These are phyloP conservation scores for Eimeria acervulina DNA, from an alignment of 169 alveolate genomes.

Conservation along the genomic window DNA sequence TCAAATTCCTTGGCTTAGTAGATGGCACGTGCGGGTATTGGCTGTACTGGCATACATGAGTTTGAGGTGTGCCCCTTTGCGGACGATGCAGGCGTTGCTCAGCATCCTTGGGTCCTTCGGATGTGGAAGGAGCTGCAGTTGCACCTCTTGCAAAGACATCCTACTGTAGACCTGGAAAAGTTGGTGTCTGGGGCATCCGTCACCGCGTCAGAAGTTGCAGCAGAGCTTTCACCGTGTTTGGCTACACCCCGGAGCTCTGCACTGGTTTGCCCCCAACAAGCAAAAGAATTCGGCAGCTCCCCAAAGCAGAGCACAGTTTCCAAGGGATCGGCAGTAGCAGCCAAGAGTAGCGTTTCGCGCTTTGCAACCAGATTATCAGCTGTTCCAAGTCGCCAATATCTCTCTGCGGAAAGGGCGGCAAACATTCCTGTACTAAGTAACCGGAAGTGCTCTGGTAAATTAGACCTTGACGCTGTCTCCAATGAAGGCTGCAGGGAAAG, in stretches of 20 bases:
- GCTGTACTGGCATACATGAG: not conserved
- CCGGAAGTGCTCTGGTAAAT: not conserved
- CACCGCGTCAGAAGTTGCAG: not conserved
- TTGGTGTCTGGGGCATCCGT: conserved; percentile 13
- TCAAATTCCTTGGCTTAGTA: not conserved
- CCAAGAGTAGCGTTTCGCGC: conserved; percentile 1
- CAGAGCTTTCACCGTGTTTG: not conserved
- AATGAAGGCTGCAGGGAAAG: not conserved
- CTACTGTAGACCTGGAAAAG: conserved; percentile 16
- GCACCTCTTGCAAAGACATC: conserved; percentile 40
- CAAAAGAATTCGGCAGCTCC: not conserved
- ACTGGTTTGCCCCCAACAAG: not conserved
- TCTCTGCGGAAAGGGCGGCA: not conserved
- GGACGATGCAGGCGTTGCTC: conserved; percentile 66
- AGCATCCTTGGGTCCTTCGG: conserved; percentile 76
- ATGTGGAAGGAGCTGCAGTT: conserved; percentile 73
- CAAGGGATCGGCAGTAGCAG: conserved; percentile 18
- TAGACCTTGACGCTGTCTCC: conserved; percentile 3
- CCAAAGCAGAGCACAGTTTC: not conserved
- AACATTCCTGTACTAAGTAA: not conserved
- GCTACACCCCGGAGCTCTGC: not conserved
- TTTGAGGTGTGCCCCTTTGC: not conserved
- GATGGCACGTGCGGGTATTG: not conserved
- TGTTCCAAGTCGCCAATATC: not conserved
- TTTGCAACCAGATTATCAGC: conserved; percentile 11